Base-by-base conservation (phyloP, 805 yeast genomes). In the Lachancea fermentati region DNA sequence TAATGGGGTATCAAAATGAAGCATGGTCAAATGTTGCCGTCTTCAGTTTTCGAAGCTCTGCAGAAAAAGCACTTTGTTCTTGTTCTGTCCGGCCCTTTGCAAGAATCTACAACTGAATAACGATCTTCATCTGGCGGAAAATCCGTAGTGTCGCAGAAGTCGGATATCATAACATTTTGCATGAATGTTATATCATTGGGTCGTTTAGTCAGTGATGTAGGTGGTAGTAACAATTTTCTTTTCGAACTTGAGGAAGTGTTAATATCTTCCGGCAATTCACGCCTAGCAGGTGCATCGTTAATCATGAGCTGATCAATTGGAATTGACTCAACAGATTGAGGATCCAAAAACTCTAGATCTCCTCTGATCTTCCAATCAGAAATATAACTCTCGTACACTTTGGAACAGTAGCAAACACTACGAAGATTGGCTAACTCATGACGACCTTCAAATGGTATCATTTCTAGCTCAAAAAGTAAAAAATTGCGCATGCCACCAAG, bases 381-480 rank as follows among this genome's bases (percentile, higher is more conserved):
- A 36, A 48, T 50, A 5, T 58, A 24, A 15, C 32, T 34, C n/a
- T 43, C 39, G 38, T 62, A 62, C 9, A 60, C 51, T 13, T 48
- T 39, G 4, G 48, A 32, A 19, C 49, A 44, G 37, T 60, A 62
- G 30, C 64, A 58, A 2, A 34, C 36, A 35, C 54, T 53, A 37
- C 67, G 51, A 9, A 60, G 45, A 41, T 59, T 61, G 12, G 48
- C 47, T 9, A 25, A 29, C 13, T 34, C 24, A 4, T 34, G 30
- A 14, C 36, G 24, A 4, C 16, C 12, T 11, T 44, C 49, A 35
- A 47, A 49, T 6, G 33, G 44, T 12, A 51, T 44, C 56, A 60
- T 49, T 37, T 62, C 67, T 30, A 62, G 37, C 13, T 62, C 67
- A 35, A 61, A 60, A 13, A 62, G 45, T 17, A 60, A 51, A n/a